phyloP scores from a whole-genome alignment of 1,284 basidiomycete genomes.

The Polyporus tsugae region DNA sequence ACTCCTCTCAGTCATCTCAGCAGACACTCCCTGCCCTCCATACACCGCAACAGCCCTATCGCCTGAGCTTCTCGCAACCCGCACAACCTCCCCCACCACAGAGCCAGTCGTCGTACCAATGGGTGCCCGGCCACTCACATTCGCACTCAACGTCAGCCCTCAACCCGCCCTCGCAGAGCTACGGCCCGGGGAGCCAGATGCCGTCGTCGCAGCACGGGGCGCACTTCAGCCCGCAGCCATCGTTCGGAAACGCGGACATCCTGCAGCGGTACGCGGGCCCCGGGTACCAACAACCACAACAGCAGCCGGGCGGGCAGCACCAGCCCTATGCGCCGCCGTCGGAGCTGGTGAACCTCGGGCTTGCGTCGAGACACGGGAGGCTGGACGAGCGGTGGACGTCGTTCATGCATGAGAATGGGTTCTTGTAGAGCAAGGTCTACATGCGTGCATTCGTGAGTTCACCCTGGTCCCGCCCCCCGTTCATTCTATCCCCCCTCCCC shows the following conservation, averaged over 20 bases:
- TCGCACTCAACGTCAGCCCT: constrained; percentile 22
- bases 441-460: constrained; percentile 3
- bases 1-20: constrained; percentile 3
- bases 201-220: constrained; percentile 17
- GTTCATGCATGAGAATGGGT: constrained; percentile 45
- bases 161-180: constrained; percentile 20
- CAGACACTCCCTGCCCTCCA: constrained; percentile 8
- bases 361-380: constrained; percentile 39
- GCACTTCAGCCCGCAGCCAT: constrained; percentile 9
- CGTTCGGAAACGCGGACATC: constrained; percentile 20
- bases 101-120: constrained; percentile 7
- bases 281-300: constrained; percentile 13
- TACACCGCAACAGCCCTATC: constrained; percentile 17
- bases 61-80: constrained; percentile 27
- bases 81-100: constrained; percentile 15
- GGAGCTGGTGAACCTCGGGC: constrained; percentile 42
- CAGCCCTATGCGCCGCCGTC: constrained; percentile 36
- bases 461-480: constrained; percentile 12
- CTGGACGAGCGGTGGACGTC: constrained; percentile 43
- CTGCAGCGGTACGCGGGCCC: constrained; percentile 23
- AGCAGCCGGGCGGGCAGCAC: constrained; percentile 12
- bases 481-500: neutral
- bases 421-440: constrained; percentile 32
- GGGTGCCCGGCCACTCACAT: constrained; percentile 3
- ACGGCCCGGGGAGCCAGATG: constrained; percentile 15